Base-by-base conservation (phyloP, 805 yeast species). In the Saccharomyces jurei region DNA sequence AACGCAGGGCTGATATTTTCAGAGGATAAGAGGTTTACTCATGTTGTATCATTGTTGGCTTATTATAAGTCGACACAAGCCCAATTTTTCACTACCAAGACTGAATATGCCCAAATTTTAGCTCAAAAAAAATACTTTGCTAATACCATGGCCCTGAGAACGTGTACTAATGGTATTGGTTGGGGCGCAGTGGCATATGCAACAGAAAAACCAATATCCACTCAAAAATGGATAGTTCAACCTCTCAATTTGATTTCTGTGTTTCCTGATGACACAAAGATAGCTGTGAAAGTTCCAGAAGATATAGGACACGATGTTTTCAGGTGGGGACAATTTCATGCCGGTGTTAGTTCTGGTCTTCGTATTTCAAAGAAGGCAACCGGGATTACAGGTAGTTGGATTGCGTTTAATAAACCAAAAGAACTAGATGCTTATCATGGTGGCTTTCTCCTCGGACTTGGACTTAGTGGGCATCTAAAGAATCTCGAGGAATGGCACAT, bases 401-500 rank as follows among this genome's bases (percentile, higher is more conserved):
- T 92, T 41, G 86, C 86, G 0, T 89, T 87, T 66, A 89, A 89
- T 61, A 86, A 84, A 60, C 96, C 96, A 0, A 77, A 79, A 0
- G 77, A 73, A 4, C 67, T 87, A 31, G 83, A 81, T 60, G 80
- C 96, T 0, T 91, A 88, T 57, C 97, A 91, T 73, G 97, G 97
- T 25, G 99, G 99, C 0, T 90, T 94, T 61, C 70, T 94, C n/a
- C 71, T 89, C 21, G 99, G 97, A 0, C 74, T 94, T 27, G 99
- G 99, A 0, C 72, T 94, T 30, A 89, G 89, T 70, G 98, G 98
- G 0, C 96, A 91, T 66, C 71, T 94, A 62, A 82, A 80, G 54
- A 77, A 78, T 46, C 71, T 94, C 27, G 98, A 92, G 63, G 97
- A 94, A 68, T 94, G 98, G 97, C 97, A 91, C 66, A 87, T 92